phyloP scores from a whole-genome alignment of 2,329 filamentous ascomycete genomes.

The Coniella lustricola region DNA sequence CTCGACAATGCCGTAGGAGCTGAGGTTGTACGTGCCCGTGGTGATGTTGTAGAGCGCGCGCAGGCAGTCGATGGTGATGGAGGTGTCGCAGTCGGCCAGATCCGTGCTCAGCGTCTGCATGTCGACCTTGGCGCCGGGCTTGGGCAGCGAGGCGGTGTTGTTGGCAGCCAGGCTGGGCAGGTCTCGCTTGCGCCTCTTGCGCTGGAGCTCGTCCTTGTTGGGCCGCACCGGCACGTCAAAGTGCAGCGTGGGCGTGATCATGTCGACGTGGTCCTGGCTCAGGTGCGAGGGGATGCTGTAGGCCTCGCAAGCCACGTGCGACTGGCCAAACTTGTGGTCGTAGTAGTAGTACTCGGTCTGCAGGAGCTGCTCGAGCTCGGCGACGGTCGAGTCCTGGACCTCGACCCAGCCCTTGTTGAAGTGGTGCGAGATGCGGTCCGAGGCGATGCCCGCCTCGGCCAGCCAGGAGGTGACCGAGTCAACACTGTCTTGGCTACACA shows the following conservation, averaged over 20 bases:
- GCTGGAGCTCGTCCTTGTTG: constrained; percentile 5
- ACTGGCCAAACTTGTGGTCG: constrained; percentile 10
- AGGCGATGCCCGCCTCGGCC: constrained; percentile 8
- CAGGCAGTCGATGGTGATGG: constrained; percentile 14
- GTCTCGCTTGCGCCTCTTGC: constrained; percentile 9
- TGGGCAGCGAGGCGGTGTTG: constrained; percentile 11
- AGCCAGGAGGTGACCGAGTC: constrained; percentile 11
- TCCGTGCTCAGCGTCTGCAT: constrained; percentile 5
- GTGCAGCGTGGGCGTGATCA: constrained; percentile 13
- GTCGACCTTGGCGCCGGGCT: constrained; percentile 10
- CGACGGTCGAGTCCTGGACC: constrained; percentile 10
- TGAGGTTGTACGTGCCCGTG: constrained; percentile 5
- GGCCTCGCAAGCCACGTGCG: constrained; percentile 11
- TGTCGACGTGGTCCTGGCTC: constrained; percentile 12
- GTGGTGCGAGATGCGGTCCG: constrained; percentile 11
- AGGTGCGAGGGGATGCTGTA: constrained; percentile 13
- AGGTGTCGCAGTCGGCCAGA: constrained; percentile 10
- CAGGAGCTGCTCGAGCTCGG: constrained; percentile 13
- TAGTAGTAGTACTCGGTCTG: constrained; percentile 15
- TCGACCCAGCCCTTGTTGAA: constrained; percentile 14
- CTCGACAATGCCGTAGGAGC: constrained; percentile 16
- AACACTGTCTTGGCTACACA: constrained; percentile 8
- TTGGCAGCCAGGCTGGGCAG: constrained; percentile 7
- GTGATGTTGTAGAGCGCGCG: constrained; percentile 13
- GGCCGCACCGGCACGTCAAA: constrained; percentile 9